Conservation (phyloP, 2,329 filamentous ascomycete species). For the Calonectria montana region DNA sequence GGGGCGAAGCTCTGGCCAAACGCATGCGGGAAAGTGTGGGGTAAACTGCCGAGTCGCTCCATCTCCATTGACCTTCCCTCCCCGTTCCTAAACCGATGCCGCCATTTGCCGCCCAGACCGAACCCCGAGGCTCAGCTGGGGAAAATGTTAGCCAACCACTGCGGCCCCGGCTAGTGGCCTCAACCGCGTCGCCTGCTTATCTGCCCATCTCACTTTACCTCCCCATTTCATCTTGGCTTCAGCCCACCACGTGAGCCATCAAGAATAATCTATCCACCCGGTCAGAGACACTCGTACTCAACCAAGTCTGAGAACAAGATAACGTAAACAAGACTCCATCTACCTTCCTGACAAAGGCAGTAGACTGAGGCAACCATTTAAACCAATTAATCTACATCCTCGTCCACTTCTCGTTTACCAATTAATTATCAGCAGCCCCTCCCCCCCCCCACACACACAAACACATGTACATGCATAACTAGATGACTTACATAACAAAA, state of each 20-base stretch:
- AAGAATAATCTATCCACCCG: not conserved
- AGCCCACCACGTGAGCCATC: not conserved
- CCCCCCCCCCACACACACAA: not conserved
- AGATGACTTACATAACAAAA: not conserved
- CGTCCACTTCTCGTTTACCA: not conserved
- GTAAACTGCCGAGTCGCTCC: constrained; percentile 17
- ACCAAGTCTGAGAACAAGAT: not conserved
- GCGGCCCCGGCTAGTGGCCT: not conserved
- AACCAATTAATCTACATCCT: not conserved
- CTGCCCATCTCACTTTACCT: constrained; percentile 20
- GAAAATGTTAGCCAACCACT: constrained; percentile 22
- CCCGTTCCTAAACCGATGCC: constrained; percentile 35
- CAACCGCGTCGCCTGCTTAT: constrained; percentile 1
- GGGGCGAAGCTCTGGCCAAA: not conserved
- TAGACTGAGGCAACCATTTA: not conserved
- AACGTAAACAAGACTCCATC: constrained; percentile 10
- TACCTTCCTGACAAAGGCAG: constrained; percentile 7
- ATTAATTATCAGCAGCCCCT: not conserved
- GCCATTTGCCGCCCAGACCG: constrained; percentile 38
- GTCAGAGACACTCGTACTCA: not conserved
- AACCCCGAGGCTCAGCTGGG: constrained; percentile 22
- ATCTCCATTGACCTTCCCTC: constrained; percentile 23
- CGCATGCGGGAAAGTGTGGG: constrained; percentile 24
- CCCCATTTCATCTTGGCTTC: constrained; percentile 17
- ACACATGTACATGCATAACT: not conserved